These are phyloP conservation scores for Hemileccinum impolitum DNA, from an alignment of 768 basidiomycete genomes.

Conservation along the genomic window DNA sequence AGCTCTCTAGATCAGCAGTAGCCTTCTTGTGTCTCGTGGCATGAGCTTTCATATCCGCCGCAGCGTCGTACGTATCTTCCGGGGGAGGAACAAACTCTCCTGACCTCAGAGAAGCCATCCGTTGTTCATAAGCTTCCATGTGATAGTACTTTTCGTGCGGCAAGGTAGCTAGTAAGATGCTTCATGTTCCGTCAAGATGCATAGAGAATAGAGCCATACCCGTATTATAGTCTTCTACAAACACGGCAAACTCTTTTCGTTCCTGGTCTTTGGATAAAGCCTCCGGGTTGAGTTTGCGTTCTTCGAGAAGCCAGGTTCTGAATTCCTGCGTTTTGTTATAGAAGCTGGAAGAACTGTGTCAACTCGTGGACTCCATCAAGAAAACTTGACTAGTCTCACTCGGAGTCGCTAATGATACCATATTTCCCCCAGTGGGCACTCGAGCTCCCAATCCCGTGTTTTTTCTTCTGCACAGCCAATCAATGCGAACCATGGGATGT, in stretches of 20 bases:
- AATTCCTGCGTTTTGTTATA: constrained; percentile 85
- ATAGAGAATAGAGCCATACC: constrained; percentile 38
- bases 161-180: constrained; percentile 61
- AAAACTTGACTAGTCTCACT: constrained; percentile 49
- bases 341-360: constrained; percentile 46
- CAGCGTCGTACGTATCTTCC: constrained; percentile 76
- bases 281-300: constrained; percentile 88
- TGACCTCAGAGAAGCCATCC: constrained; percentile 81
- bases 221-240: constrained; percentile 82
- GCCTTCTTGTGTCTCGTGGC: constrained; percentile 68
- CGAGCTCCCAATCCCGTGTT: constrained; percentile 44
- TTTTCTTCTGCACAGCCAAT: constrained; percentile 50
- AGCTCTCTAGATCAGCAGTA: constrained; percentile 63
- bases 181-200: neutral
- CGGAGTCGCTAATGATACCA: constrained; percentile 79
- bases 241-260: constrained; percentile 80
- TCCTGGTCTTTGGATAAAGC: constrained; percentile 80
- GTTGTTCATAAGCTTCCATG: constrained; percentile 78
- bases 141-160: constrained; percentile 96
- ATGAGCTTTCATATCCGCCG: constrained; percentile 79
- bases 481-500: neutral
- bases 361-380: constrained; percentile 6
- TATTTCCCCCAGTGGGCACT: constrained; percentile 82
- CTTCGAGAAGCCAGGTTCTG: constrained; percentile 89
- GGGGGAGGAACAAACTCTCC: constrained; percentile 77